Conservation (phyloP, 495 filamentous ascomycete species). For the Lepidopterella palustris region DNA sequence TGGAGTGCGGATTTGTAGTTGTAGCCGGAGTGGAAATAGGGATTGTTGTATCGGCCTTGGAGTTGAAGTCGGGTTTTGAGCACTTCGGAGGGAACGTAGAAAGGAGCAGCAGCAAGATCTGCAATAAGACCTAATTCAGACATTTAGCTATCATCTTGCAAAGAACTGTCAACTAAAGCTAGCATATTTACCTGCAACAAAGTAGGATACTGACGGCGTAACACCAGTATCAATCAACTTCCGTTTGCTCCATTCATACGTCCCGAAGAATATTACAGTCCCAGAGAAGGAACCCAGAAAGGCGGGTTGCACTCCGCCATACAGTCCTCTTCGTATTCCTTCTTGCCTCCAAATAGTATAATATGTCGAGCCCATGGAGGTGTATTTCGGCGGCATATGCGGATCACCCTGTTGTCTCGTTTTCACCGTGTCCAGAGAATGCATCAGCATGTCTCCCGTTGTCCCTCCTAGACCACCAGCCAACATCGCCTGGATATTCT, state of each 20-base stretch:
- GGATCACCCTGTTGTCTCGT: constrained; percentile 98
- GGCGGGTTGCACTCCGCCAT: constrained; percentile 84
- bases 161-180: no score
- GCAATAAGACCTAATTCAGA: constrained; percentile 65
- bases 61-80: constrained; percentile 92
- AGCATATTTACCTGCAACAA: constrained; percentile 59
- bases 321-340: constrained; percentile 80
- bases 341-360: constrained; percentile 88
- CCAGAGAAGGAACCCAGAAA: constrained; percentile 89
- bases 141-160: no score
- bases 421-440: constrained; percentile 97
- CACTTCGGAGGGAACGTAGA: constrained; percentile 95
- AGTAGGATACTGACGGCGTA: constrained; percentile 71
- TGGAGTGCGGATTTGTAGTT: constrained; percentile 80
- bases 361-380: constrained; percentile 81
- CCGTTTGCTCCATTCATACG: constrained; percentile 92
- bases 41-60: constrained; percentile 92
- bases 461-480: constrained; percentile 87
- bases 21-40: constrained; percentile 83
- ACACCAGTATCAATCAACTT: constrained; percentile 76
- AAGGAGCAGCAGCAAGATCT: constrained; percentile 81
- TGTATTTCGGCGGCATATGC: constrained; percentile 82
- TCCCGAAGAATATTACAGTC: constrained; percentile 90
- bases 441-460: constrained; percentile 96
- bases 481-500: constrained; percentile 68